Percentiles rank a stretch among this genome's conserved stretches.
Conservation (phyloP, 495 filamentous ascomycete species). For the Trichoderma asperelloides region DNA sequence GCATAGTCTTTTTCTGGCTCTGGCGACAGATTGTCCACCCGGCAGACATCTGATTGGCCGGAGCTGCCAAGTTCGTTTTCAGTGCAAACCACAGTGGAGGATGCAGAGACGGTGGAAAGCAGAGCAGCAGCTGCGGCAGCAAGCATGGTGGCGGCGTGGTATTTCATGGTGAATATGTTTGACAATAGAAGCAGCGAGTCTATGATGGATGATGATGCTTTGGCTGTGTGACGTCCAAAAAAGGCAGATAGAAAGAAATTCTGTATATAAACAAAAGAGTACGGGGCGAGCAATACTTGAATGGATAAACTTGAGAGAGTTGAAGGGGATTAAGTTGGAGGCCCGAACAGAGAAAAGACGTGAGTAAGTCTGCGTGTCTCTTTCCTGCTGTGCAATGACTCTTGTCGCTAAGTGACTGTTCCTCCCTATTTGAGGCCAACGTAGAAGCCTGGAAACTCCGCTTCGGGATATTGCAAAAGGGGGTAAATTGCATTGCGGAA, state of each 20-base stretch:
- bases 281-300: not conserved
- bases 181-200: not conserved
- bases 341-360: not conserved
- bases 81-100: not conserved
- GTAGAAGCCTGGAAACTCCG: not conserved
- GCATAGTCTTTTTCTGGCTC: conserved; percentile 14
- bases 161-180: conserved; percentile 1
- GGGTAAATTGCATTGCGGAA: not conserved
- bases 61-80: not conserved
- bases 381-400: not conserved
- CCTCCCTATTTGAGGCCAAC: not conserved
- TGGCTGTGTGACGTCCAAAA: not conserved
- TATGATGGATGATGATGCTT: not conserved
- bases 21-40: not conserved
- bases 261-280: not conserved
- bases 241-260: not conserved
- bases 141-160: not conserved
- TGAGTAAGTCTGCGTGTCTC: not conserved
- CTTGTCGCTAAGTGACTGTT: not conserved
- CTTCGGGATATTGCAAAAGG: not conserved
- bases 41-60: not conserved
- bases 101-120: not conserved
- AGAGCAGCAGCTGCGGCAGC: not conserved
- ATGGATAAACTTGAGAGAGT: not conserved
- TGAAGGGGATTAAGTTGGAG: not conserved